Conservation (phyloP, 2,329 filamentous ascomycete species). For the Xylariaceae sp. region DNA sequence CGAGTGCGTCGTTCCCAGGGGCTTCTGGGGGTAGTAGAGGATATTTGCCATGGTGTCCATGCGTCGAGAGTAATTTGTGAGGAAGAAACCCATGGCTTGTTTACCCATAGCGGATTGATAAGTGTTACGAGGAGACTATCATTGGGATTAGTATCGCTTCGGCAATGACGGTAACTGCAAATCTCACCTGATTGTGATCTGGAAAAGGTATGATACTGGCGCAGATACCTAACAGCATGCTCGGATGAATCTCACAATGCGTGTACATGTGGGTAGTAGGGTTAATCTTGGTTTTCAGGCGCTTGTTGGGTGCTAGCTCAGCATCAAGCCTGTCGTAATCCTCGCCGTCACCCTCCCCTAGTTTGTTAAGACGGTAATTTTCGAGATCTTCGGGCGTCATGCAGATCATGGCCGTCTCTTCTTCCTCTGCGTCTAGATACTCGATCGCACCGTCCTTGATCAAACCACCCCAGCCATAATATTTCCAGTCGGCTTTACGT, state of each 20-base stretch:
- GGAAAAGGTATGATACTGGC: conserved; percentile 99
- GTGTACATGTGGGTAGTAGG: conserved; percentile 89
- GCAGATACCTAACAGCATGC: conserved; percentile 98
- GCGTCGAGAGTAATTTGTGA: conserved; percentile 93
- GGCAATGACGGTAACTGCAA: neutral
- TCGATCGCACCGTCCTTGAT: conserved; percentile 85
- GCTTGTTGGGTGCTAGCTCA: conserved; percentile 67
- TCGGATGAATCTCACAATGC: conserved; percentile 98
- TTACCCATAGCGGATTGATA: conserved; percentile 99
- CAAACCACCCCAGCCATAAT: conserved; percentile 86
- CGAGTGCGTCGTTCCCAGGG: conserved; percentile 88
- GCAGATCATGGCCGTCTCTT: conserved; percentile 98
- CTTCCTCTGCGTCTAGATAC: conserved; percentile 96
- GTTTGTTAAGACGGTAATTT: conserved; percentile 67
- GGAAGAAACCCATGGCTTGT: conserved; percentile 98
- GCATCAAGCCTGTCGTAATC: too few relatives aligned
- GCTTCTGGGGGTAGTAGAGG: conserved; percentile 97
- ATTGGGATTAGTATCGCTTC: conserved; percentile 31
- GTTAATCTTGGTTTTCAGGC: conserved; percentile 85
- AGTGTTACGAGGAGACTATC: conserved; percentile 90
- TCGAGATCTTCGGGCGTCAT: conserved; percentile 98
- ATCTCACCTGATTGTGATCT: conserved; percentile 83
- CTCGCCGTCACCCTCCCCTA: conserved; percentile 61
- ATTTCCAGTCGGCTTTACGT: conserved; percentile 51
- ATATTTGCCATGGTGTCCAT: conserved; percentile 99